Evolutionary conservation across 129 eudicot genomes (phyloP).

Genomic region (Helichrysum umbraculigerum): DNA sequence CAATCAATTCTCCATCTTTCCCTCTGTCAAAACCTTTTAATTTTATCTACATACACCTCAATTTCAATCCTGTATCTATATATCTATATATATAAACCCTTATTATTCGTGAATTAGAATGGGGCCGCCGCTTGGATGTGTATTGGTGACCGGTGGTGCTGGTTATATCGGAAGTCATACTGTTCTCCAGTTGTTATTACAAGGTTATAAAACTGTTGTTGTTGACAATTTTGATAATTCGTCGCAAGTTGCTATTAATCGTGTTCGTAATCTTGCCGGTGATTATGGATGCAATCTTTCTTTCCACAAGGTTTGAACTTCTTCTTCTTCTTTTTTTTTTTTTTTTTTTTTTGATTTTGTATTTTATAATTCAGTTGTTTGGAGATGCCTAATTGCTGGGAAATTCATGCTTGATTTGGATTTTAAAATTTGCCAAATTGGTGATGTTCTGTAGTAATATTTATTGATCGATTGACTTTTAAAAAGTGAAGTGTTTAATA

Average conservation of each 20-base stretch:
- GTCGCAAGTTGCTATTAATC: constrained; percentile 55
- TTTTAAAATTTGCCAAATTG: background rate
- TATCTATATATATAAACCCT: background rate
- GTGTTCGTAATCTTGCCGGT: constrained; percentile 75
- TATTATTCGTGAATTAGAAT: constrained; percentile 13
- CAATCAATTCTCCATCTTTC: constrained; percentile 8
- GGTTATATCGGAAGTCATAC: constrained; percentile 95
- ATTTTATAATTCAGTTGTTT: background rate
- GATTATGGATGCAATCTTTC: constrained; percentile 56
- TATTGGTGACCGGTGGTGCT: constrained; percentile 90
- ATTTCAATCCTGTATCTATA: background rate
- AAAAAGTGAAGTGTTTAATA: constrained; percentile 16
- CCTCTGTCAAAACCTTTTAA: constrained; percentile 29
- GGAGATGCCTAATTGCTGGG: constrained; percentile 10
- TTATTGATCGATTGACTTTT: background rate
- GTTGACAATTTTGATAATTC: constrained; percentile 84
- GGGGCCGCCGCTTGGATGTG: constrained; percentile 49
- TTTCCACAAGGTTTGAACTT: constrained; percentile 60
- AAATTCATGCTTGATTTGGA: background rate
- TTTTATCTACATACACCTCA: constrained; percentile 4
- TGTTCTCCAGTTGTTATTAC: constrained; percentile 63
- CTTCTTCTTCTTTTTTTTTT: background rate
- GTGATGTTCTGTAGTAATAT: background rate
- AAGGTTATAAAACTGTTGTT: constrained; percentile 72
- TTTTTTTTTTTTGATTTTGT: background rate